A percentile compares a stretch with the other conserved stretches of the same genome.
phyloP scores from a whole-genome alignment of 179 eudicot genomes.

The Dionaea muscipula region DNA sequence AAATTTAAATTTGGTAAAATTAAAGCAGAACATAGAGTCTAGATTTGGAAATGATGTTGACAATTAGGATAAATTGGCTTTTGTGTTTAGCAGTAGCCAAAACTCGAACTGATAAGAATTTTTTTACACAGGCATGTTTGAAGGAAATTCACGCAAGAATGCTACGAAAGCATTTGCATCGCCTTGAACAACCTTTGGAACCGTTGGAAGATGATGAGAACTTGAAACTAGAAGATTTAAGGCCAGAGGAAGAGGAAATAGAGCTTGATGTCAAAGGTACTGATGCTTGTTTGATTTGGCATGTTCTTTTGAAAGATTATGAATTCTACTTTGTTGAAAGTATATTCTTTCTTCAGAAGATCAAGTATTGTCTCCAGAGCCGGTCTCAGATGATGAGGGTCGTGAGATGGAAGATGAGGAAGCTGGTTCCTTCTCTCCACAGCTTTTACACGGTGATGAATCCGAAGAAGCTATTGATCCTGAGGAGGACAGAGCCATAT shows the following conservation, averaged over 20 bases:
- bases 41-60: too few relatives aligned
- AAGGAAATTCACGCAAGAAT: conserved; percentile 78
- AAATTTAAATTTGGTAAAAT: too few relatives aligned
- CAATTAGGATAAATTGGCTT: not conserved
- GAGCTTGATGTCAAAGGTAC: conserved; percentile 40
- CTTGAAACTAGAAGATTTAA: conserved; percentile 24
- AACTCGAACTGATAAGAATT: not conserved
- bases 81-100: not conserved
- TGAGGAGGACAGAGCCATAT: conserved; percentile 62
- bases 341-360: conserved; percentile 24
- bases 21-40: too few relatives aligned
- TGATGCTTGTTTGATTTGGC: not conserved
- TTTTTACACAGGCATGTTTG: conserved; percentile 56
- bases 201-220: conserved; percentile 29
- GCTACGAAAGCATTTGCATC: conserved; percentile 64
- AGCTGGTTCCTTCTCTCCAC: conserved; percentile 88
- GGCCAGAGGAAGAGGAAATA: conserved; percentile 38
- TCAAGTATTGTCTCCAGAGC: conserved; percentile 55
- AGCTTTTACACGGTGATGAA: conserved; percentile 67
- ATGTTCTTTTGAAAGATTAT: not conserved
- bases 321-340: conserved; percentile 7
- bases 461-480: conserved; percentile 91
- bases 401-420: conserved; percentile 30
- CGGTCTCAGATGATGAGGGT: conserved; percentile 31
- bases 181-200: conserved; percentile 48